Evolutionary conservation across 2,329 filamentous ascomycete genomes (phyloP), one percentile per base, ranked within the genome.

Genomic region (Shiraia bambusicola): DNA sequence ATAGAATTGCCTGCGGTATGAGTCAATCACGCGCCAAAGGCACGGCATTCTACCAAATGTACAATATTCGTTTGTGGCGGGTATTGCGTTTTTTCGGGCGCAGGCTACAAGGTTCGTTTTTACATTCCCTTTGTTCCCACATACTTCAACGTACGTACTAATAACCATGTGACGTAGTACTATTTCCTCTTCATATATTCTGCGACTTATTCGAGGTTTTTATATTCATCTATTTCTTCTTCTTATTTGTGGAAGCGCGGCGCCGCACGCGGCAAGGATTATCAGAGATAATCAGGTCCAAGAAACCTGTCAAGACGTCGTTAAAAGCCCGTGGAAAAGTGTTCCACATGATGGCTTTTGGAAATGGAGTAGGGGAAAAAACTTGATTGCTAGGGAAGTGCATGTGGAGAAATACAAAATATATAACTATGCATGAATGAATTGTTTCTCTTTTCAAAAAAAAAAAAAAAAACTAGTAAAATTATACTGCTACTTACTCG

Each of bases 1-100:
- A 73, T 76, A n/a, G 74, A 77, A 47, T 74, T n/a, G 71, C 50
- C 59, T 77, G 12, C 65, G 69, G 5, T 76, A 75, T 42, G 71
- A 74, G 42, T 71, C 63, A 1, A 42, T 71, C 63, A 1, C 63
- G 74, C 12, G 74, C 74, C 2, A 77, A 76, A 49, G 74, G 74
- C 2, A 75, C 75, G 67, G 72, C 69, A 6, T 67, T 74, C 49
- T 74, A 73, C 48, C 71, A 4, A 60, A 62, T 14, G 72, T 75
- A 42, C 72, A 72, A 49, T 74, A 74, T 42, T 73, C 70, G 0
- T 75, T 73, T 47, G 72, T 72, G 0, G 72, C 56, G 45, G 70
- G 70, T 3, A 69, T 70, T 42, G 68, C 66, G 3, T 68, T 70
- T 68, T 70, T 47, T 50, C 61, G 2, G 52, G 57, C 3, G 65